Conservation (phyloP, 495 filamentous ascomycete species). For the Trichoderma reesei region DNA sequence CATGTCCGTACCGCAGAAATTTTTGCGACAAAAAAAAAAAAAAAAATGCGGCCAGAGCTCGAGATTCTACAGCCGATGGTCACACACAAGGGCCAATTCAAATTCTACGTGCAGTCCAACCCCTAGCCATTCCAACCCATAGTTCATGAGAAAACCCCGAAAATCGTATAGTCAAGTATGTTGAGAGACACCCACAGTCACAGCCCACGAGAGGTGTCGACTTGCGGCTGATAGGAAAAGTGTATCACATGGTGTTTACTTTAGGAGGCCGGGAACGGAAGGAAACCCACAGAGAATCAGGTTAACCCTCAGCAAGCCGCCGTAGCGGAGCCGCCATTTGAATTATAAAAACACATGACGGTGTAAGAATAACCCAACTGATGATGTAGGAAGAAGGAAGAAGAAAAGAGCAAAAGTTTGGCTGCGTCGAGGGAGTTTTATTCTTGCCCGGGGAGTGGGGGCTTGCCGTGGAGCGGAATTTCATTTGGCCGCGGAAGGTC, state of each 20-base stretch:
- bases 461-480: background rate
- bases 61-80: background rate
- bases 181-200: slow-evolving; percentile 28
- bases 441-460: background rate
- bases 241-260: slow-evolving; percentile 18
- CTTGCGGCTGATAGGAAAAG: slow-evolving; percentile 18
- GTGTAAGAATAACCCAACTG: slow-evolving; percentile 19
- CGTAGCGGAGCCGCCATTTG: slow-evolving; percentile 22
- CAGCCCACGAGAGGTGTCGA: slow-evolving; percentile 20
- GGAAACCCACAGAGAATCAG: slow-evolving; percentile 22
- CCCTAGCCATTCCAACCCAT: background rate
- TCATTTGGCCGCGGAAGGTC: background rate
- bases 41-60: background rate
- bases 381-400: slow-evolving; percentile 8
- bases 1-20: too few relatives aligned
- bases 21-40: too few relatives aligned
- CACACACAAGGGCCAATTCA: background rate
- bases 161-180: slow-evolving; percentile 14
- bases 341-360: slow-evolving; percentile 25
- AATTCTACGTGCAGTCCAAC: background rate
- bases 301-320: slow-evolving; percentile 31
- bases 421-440: slow-evolving; percentile 2
- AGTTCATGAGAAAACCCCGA: background rate
- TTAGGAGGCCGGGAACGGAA: slow-evolving; percentile 32
- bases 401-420: background rate